phyloP scores from a whole-genome alignment of 352 stramenopile genomes.

The Aphanomyces stellatus region DNA sequence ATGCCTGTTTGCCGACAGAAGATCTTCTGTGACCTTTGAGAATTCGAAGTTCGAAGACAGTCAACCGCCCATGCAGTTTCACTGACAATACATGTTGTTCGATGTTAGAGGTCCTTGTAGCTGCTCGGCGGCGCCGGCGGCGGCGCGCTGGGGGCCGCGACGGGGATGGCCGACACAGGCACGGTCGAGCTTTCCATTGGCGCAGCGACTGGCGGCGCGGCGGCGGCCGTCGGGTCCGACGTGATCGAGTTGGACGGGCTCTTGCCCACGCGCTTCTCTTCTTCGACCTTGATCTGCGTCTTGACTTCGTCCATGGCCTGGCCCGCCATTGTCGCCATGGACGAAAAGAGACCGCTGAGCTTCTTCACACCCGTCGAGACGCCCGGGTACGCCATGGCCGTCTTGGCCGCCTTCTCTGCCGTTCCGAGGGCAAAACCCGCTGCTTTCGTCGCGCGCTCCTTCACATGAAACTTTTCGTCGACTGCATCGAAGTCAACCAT shows the following conservation, averaged over 20 bases:
- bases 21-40: background rate
- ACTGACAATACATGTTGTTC: too few species aligned
- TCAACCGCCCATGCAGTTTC: too few species aligned
- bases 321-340: background rate
- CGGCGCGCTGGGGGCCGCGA: background rate
- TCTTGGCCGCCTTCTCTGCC: background rate
- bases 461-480: conserved; percentile 9
- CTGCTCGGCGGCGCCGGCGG: background rate
- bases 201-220: too few species aligned
- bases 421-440: background rate
- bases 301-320: conserved; percentile 4
- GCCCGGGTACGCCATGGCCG: background rate
- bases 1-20: background rate
- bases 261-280: conserved; percentile 2
- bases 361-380: conserved; percentile 10
- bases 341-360: conserved; percentile 10
- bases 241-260: background rate
- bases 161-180: background rate
- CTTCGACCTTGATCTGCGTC: conserved; percentile 11
- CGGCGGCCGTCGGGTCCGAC: background rate
- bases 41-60: background rate
- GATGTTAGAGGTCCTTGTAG: conserved; percentile 6
- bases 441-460: conserved; percentile 1
- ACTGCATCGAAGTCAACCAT: background rate
- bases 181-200: too few species aligned